Conservation (phyloP, 441 rosid genomes). For the Erysimum cheiri region DNA sequence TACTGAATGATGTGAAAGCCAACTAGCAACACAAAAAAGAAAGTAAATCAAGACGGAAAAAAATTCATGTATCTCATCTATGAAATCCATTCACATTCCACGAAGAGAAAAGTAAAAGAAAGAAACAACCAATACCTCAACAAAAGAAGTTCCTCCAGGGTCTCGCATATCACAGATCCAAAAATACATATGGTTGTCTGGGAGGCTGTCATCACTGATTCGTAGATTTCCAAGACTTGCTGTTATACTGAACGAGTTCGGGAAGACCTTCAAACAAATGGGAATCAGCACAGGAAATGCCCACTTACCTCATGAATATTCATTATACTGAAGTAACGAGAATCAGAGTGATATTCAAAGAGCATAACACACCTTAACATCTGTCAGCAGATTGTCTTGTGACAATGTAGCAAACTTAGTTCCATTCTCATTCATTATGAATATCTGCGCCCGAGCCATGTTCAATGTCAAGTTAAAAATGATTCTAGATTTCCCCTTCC, state of each 20-base stretch:
- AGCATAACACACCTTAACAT: conserved; percentile 76
- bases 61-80: conserved; percentile 16
- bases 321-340: conserved; percentile 25
- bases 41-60: conserved; percentile 13
- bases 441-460: conserved; percentile 93
- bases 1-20: conserved; percentile 84
- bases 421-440: conserved; percentile 94
- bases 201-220: conserved; percentile 98
- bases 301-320: conserved; percentile 26
- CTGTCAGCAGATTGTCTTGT: conserved; percentile 87
- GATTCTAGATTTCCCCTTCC: conserved; percentile 93
- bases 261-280: conserved; percentile 73
- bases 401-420: conserved; percentile 87
- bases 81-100: conserved; percentile 19
- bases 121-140: conserved; percentile 65
- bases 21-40: conserved; percentile 51
- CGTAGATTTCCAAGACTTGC: conserved; percentile 95
- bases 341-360: conserved; percentile 31
- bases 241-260: conserved; percentile 89
- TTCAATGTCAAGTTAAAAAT: conserved; percentile 81
- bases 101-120: conserved; percentile 25
- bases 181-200: conserved; percentile 80
- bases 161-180: conserved; percentile 99
- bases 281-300: conserved; percentile 36
- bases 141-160: conserved; percentile 98